phyloP scores from a whole-genome alignment of 208 protist species.

The Crithidia expoeki region DNA sequence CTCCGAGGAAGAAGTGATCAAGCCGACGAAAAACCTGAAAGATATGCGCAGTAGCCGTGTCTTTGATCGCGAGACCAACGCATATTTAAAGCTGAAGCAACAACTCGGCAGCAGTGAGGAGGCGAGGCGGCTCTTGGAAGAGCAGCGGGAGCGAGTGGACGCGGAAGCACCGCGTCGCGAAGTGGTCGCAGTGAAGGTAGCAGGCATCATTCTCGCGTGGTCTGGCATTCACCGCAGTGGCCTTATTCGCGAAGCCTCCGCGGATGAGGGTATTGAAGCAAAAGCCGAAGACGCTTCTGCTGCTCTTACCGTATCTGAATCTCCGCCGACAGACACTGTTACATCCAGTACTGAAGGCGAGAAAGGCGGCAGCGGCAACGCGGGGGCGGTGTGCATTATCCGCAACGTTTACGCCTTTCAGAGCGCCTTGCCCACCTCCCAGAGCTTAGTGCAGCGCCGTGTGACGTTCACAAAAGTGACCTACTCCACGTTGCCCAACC shows the following conservation, averaged over 20 bases:
- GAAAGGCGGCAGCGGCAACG: background rate
- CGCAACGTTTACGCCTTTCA: slow-evolving; percentile 80
- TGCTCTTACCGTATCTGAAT: background rate
- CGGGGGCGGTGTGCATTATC: slow-evolving; percentile 58
- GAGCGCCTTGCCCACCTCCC: slow-evolving; percentile 76
- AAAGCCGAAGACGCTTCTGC: background rate
- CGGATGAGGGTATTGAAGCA: background rate
- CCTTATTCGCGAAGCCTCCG: slow-evolving; percentile 46
- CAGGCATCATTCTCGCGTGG: slow-evolving; percentile 71
- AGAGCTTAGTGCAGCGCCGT: slow-evolving; percentile 61
- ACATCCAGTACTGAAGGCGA: slow-evolving; percentile 6
- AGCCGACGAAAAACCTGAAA: slow-evolving; percentile 69
- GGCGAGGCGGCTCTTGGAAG: slow-evolving; percentile 50
- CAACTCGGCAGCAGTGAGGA: slow-evolving; percentile 50
- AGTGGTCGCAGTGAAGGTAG: slow-evolving; percentile 41
- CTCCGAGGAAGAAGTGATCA: slow-evolving; percentile 52
- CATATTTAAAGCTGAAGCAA: slow-evolving; percentile 57
- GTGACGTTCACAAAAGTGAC: slow-evolving; percentile 75
- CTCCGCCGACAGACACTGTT: background rate
- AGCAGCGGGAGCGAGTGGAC: slow-evolving; percentile 34
- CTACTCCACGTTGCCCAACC: slow-evolving; percentile 55
- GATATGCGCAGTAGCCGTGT: slow-evolving; percentile 79
- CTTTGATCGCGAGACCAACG: slow-evolving; percentile 66
- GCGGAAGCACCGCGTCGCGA: slow-evolving; percentile 25
- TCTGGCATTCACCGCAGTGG: slow-evolving; percentile 82